Conservation (phyloP, 257 asterid genomes). For the Parsonsia alboflavescens region DNA sequence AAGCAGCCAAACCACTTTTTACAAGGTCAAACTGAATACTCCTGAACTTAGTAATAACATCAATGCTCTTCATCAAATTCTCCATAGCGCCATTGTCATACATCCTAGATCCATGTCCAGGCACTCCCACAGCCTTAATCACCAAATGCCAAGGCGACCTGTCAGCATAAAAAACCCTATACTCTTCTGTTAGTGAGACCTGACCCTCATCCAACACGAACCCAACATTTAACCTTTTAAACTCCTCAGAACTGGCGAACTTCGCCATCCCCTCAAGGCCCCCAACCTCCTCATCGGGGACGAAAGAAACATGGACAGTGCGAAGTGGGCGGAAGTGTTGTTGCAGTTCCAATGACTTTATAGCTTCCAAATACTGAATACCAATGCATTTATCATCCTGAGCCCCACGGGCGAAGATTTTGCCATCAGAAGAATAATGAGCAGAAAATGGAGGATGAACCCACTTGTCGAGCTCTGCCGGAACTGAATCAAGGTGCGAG, state of each 20-base stretch:
- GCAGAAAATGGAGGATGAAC: slow-evolving; percentile 73
- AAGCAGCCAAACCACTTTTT: slow-evolving; percentile 63
- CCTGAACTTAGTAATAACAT: slow-evolving; percentile 72
- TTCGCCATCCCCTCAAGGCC: slow-evolving; percentile 85
- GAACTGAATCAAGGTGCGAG: slow-evolving; percentile 93
- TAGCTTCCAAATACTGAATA: slow-evolving; percentile 78
- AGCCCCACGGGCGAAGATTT: slow-evolving; percentile 82
- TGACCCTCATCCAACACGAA: slow-evolving; percentile 94
- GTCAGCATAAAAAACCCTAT: slow-evolving; percentile 83
- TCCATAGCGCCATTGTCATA: slow-evolving; percentile 76
- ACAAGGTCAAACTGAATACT: slow-evolving; percentile 66
- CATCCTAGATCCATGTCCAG: slow-evolving; percentile 89
- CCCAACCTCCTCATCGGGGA: slow-evolving; percentile 87
- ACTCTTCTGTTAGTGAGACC: slow-evolving; percentile 71
- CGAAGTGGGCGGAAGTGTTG: slow-evolving; percentile 40
- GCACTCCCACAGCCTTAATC: slow-evolving; percentile 61
- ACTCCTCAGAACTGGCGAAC: slow-evolving; percentile 52
- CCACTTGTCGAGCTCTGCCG: slow-evolving; percentile 85
- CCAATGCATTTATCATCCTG: slow-evolving; percentile 92
- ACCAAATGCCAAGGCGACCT: slow-evolving; percentile 82
- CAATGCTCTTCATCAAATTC: slow-evolving; percentile 81
- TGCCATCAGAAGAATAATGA: slow-evolving; percentile 46
- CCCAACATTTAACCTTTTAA: slow-evolving; percentile 60
- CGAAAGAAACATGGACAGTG: slow-evolving; percentile 56
- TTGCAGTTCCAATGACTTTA: slow-evolving; percentile 30